Percentiles rank a stretch among this genome's conserved stretches.
Conservation (phyloP, 1,139 yeast species). For the Pichia sp. region DNA sequence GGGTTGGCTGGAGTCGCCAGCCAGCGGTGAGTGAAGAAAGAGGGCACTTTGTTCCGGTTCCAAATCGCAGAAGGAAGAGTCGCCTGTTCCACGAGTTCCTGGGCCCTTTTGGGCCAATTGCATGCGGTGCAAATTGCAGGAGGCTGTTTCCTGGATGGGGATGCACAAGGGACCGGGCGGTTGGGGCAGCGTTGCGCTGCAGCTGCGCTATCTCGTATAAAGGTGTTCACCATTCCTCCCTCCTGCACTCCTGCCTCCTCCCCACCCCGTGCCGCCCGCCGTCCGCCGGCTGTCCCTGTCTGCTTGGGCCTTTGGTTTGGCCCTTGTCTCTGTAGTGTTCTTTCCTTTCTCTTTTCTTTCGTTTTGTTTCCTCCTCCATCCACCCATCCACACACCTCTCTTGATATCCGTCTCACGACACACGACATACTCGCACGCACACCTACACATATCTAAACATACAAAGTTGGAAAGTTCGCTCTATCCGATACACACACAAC, state of each 20-base stretch:
- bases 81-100: background rate
- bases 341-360: too few species aligned
- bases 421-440: too few species aligned
- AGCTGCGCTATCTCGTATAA: background rate
- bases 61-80: too few species aligned
- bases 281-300: background rate
- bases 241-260: background rate
- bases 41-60: background rate
- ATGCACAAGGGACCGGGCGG: background rate
- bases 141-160: too few species aligned
- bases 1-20: background rate
- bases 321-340: background rate
- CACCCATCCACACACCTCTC: too few species aligned
- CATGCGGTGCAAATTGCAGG: background rate
- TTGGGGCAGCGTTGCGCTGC: background rate
- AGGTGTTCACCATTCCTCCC: background rate
- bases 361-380: too few species aligned
- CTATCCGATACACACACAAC: too few species aligned
- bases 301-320: too few species aligned
- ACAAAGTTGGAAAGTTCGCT: too few species aligned
- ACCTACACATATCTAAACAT: too few species aligned
- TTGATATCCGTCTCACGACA: too few species aligned
- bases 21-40: background rate
- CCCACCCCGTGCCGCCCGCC: background rate
- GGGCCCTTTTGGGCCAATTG: background rate